These are phyloP conservation scores for Aphanoascus verrucosus DNA, from an alignment of 2,329 filamentous ascomycete genomes.

Conservation along the genomic window DNA sequence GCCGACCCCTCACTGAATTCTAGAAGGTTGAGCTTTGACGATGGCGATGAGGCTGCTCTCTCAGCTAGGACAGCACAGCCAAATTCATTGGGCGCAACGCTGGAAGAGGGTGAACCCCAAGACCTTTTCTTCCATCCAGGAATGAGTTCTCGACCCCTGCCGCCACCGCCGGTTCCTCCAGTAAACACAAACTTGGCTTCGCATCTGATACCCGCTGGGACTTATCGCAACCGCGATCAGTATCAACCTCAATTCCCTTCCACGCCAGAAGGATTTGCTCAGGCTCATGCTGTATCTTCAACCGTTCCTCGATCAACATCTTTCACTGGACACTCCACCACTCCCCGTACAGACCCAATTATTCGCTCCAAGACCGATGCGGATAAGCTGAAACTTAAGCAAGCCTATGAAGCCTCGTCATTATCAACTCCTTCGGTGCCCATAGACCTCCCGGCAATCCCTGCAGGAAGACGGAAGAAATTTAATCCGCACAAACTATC, in stretches of 20 bases:
- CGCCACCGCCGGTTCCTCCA: conserved; percentile 52
- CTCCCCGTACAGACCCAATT: conserved; percentile 61
- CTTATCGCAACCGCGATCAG: conserved; percentile 45
- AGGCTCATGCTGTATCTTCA: conserved; percentile 35
- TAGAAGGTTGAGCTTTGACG: conserved; percentile 76
- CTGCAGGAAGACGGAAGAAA: conserved; percentile 65
- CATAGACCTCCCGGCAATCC: conserved; percentile 75
- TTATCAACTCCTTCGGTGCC: conserved; percentile 41
- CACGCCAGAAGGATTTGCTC: conserved; percentile 44
- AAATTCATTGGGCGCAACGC: conserved; percentile 51
- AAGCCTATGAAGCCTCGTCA: conserved; percentile 25
- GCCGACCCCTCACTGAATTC: conserved; percentile 56
- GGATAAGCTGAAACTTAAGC: conserved; percentile 48
- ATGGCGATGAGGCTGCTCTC: conserved; percentile 68
- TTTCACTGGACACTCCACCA: conserved; percentile 68
- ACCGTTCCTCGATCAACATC: conserved; percentile 65
- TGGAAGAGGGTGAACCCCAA: conserved; percentile 61
- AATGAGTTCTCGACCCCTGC: conserved; percentile 50
- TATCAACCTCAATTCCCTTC: conserved; percentile 28
- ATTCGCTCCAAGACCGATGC: conserved; percentile 90
- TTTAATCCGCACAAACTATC: conserved; percentile 80
- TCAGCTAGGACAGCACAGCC: conserved; percentile 40
- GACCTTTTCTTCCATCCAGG: conserved; percentile 93
- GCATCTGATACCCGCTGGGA: conserved; percentile 45
- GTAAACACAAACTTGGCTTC: conserved; percentile 38